Conservation (phyloP, 805 yeast genomes). For the Kazachstania kunashirensis region DNA sequence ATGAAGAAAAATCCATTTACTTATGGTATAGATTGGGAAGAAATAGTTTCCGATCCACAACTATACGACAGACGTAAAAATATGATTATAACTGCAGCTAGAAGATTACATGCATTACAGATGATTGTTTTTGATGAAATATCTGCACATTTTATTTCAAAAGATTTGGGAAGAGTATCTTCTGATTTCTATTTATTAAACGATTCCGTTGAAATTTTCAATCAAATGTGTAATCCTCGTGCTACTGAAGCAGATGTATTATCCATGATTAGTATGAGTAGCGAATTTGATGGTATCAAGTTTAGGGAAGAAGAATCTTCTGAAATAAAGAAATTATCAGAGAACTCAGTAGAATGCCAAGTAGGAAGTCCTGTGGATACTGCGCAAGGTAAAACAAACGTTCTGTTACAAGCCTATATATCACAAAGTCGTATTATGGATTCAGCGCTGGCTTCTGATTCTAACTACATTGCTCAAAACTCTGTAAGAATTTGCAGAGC, state of each 20-base stretch:
- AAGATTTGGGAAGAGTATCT: slow-evolving; percentile 88
- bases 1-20: slow-evolving; percentile 92
- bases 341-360: slow-evolving; percentile 64
- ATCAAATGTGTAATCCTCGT: slow-evolving; percentile 67
- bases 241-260: slow-evolving; percentile 90
- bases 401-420: slow-evolving; percentile 78
- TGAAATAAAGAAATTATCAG: slow-evolving; percentile 58
- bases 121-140: slow-evolving; percentile 90
- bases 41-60: slow-evolving; percentile 72
- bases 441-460: slow-evolving; percentile 75
- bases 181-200: slow-evolving; percentile 84
- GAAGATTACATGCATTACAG: slow-evolving; percentile 73
- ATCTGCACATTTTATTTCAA: slow-evolving; percentile 67
- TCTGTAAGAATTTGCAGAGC: slow-evolving; percentile 91
- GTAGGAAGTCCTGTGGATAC: slow-evolving; percentile 67
- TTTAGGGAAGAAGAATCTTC: slow-evolving; percentile 77
- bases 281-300: slow-evolving; percentile 85
- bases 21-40: slow-evolving; percentile 85
- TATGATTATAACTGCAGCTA: slow-evolving; percentile 72
- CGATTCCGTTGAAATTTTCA: slow-evolving; percentile 82
- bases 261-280: slow-evolving; percentile 81
- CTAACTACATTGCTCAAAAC: slow-evolving; percentile 91
- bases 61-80: slow-evolving; percentile 62
- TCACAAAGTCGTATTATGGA: slow-evolving; percentile 66
- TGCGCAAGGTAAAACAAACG: slow-evolving; percentile 78